Percentiles rank a stretch among this genome's conserved stretches.
phyloP scores from a whole-genome alignment of 768 basidiomycete species.

The Pilatotrama ljubarskyi region DNA sequence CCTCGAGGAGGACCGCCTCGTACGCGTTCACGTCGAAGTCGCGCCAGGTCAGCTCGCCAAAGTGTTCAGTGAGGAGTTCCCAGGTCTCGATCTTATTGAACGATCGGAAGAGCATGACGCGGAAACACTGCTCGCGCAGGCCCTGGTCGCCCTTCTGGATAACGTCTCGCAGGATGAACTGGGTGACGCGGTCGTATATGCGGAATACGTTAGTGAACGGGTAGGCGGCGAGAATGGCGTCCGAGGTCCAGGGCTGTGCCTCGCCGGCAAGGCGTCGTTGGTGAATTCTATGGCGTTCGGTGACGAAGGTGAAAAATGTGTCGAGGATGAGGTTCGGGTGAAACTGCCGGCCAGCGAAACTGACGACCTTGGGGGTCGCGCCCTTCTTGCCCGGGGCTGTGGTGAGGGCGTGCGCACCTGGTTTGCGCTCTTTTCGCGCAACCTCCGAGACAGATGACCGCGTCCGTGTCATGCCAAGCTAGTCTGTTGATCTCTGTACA shows the following conservation, averaged over 20 bases:
- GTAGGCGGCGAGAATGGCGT: slow-evolving; percentile 53
- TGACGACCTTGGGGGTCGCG: slow-evolving; percentile 14
- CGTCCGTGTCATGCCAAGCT: slow-evolving; percentile 6
- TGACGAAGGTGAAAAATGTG: slow-evolving; percentile 33
- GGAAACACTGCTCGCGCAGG: slow-evolving; percentile 65
- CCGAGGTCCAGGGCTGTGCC: slow-evolving; percentile 57
- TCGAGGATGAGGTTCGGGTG: slow-evolving; percentile 29
- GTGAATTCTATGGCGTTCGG: slow-evolving; percentile 34
- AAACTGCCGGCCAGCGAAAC: slow-evolving; percentile 27
- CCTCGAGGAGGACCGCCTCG: slow-evolving; percentile 46
- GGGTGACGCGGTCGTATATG: slow-evolving; percentile 67
- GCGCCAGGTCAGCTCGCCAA: slow-evolving; percentile 64
- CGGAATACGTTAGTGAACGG: slow-evolving; percentile 78
- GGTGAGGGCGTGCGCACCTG: slow-evolving; percentile 9
- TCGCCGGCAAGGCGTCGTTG: slow-evolving; percentile 31
- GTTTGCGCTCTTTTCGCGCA: not conserved
- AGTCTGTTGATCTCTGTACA: not conserved
- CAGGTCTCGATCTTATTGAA: slow-evolving; percentile 77
- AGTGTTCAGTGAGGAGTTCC: slow-evolving; percentile 51
- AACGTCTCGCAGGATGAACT: slow-evolving; percentile 68
- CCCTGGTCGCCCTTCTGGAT: slow-evolving; percentile 66
- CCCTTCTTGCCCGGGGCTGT: slow-evolving; percentile 1
- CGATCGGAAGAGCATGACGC: slow-evolving; percentile 67
- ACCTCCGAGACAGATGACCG: not conserved
- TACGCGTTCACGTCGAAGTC: slow-evolving; percentile 56